phyloP scores from a whole-genome alignment of 2,329 filamentous ascomycete species.

The Ascomycota sp. region DNA sequence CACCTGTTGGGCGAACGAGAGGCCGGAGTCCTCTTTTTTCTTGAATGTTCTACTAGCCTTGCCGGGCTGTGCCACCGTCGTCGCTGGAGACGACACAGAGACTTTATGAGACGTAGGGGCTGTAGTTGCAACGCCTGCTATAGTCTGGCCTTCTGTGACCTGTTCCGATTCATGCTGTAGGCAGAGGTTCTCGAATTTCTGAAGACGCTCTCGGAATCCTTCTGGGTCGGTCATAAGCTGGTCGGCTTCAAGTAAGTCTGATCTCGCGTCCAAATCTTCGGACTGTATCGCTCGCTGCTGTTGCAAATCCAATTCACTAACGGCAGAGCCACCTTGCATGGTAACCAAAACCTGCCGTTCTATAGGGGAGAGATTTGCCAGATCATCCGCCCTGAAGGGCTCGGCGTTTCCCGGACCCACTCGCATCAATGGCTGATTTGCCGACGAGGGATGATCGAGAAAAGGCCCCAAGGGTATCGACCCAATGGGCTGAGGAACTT shows the following conservation, averaged over 20 bases:
- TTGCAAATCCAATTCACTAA: slow-evolving; percentile 1
- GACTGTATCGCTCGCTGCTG: slow-evolving; percentile 14
- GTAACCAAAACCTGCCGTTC: slow-evolving; percentile 33
- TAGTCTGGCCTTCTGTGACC: slow-evolving; percentile 1
- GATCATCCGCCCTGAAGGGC: slow-evolving; percentile 49
- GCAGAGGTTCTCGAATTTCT: slow-evolving; percentile 64
- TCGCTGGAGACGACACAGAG: background rate
- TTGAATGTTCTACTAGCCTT: slow-evolving; percentile 2
- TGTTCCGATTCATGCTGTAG: slow-evolving; percentile 46
- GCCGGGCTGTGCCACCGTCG: slow-evolving; percentile 1
- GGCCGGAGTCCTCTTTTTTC: slow-evolving; percentile 16
- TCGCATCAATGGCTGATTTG: slow-evolving; percentile 7
- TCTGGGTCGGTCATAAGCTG: slow-evolving; percentile 33
- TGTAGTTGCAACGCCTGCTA: background rate
- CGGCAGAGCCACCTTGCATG: slow-evolving; percentile 6
- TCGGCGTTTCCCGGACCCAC: slow-evolving; percentile 19
- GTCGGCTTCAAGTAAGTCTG: slow-evolving; percentile 27
- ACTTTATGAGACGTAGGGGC: background rate
- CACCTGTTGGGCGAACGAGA: slow-evolving; percentile 68
- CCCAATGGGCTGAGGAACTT: slow-evolving; percentile 11
- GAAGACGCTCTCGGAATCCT: slow-evolving; percentile 50
- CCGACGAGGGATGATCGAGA: slow-evolving; percentile 37
- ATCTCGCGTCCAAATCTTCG: slow-evolving; percentile 16
- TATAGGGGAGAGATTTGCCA: slow-evolving; percentile 39
- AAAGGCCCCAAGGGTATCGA: slow-evolving; percentile 45